Evolutionary conservation across 192 early-diverging fungal species (phyloP), one percentile per base, ranked within the genome.

Genomic region (Mortierella alpina): DNA sequence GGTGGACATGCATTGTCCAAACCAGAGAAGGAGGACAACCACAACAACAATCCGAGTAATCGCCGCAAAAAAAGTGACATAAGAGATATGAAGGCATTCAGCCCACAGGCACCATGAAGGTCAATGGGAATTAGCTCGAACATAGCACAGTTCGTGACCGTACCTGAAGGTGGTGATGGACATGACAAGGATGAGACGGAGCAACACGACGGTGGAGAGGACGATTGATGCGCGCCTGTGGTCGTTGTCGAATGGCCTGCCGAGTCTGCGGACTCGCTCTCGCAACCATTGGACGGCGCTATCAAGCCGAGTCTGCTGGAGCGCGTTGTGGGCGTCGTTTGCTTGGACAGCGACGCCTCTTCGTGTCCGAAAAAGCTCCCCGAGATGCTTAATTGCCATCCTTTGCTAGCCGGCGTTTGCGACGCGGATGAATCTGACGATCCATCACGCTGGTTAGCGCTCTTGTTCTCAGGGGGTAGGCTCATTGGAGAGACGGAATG

Each of bases 131-230:
- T 31, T 31, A 31, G 31, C 31, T 31, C 31, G 3, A 31, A 31
- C n/a, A 3, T 31, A 31, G 31, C 31, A 31, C 31, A 31, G 31
- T 31, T 31, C 31, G 31, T 31, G 3, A 31, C 31, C 53, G 72
- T 73, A 73, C 72, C 72, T 73, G 72, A 73, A 66, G 72, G 54
- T 54, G 72, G 72, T n/a, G 64, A 73, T 10, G 67, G 67, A 54
- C 61, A 63, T 47, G 62, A 66, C n/a, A 51, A 20, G 39, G 63
- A 66, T 31, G 55, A 66, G 52, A 52, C 51, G 52, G 69, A 66
- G 47, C 57, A 70, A 55, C 55, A 59, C 51, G 63, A 70, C 59
- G 64, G 52, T 61, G 58, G 51, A 22, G 68, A 79, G 6, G 69
- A 67, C n/a, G 76, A 79, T 79, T 57, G 63, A 59, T 66, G 68